Percentiles rank a stretch among this genome's conserved stretches.
These are phyloP conservation scores for Glycine latifolia DNA, from an alignment of 306 rosid species.

Conservation along the genomic window DNA sequence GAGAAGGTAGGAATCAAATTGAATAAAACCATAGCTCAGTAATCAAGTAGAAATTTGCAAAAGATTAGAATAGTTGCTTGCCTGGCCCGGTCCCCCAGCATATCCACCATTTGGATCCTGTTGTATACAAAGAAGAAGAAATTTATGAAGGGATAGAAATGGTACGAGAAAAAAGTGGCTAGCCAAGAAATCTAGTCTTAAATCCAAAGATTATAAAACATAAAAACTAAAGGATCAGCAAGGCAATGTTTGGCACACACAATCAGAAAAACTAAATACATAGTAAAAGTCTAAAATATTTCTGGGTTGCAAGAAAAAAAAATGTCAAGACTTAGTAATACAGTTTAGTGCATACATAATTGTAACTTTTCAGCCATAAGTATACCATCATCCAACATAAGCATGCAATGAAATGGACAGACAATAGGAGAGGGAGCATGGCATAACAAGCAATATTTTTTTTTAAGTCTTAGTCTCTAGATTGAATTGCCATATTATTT, in stretches of 20 bases:
- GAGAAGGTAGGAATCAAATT: slow-evolving; percentile 1
- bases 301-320: too few relatives aligned
- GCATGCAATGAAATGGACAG: too few relatives aligned
- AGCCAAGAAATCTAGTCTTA: slow-evolving; percentile 24
- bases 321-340: too few relatives aligned
- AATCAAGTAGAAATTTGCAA: slow-evolving; percentile 20
- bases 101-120: slow-evolving; percentile 92
- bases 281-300: too few relatives aligned
- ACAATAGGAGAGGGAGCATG: too few relatives aligned
- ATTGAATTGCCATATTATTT: too few relatives aligned
- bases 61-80: slow-evolving; percentile 51
- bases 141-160: neutral
- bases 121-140: slow-evolving; percentile 39
- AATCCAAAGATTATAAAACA: slow-evolving; percentile 25
- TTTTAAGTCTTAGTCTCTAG: too few relatives aligned
- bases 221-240: neutral
- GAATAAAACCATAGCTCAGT: slow-evolving; percentile 39
- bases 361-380: too few relatives aligned
- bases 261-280: slow-evolving; percentile 14
- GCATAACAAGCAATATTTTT: too few relatives aligned
- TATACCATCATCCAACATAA: too few relatives aligned
- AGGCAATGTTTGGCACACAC: neutral
- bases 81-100: slow-evolving; percentile 99
- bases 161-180: too few relatives aligned
- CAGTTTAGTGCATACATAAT: neutral